Evolutionary conservation across 1,139 yeast genomes (phyloP), one percentile per base, ranked within the genome.

Genomic region (Saccharomyces hybrid): DNA sequence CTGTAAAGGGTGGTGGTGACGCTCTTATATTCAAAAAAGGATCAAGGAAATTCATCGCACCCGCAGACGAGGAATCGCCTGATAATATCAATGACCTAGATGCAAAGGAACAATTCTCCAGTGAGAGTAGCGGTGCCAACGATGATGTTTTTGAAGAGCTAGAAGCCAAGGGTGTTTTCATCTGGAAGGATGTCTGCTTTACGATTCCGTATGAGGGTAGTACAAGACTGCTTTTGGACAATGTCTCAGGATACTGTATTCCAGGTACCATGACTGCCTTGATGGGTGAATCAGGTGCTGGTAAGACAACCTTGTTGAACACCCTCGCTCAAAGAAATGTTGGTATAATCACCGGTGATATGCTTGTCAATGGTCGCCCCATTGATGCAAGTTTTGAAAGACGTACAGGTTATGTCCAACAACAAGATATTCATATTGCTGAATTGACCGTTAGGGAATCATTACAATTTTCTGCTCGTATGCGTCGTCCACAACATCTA

Each of bases 241-340:
- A 75, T 58, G 73, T 82, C 51, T 79, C 80, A 63, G 86, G 86
- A 31, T 81, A 69, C 58, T 80, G 81, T 63, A 71, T 73, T 54
- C 84, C 85, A 2, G 85, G 85, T 53, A 60, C 61, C 29, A 63
- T 77, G 64, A 77, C 80, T 50, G 81, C 80, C 3, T 65, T 81
- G 49, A 81, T 81, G 84, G 85, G 85, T 54, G 84, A 79, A 59
- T 81, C 85, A 14, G 85, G 85, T 62, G 84, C 85, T 48, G 85
- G 85, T 65, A 81, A 81, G 64, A 81, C 85, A 1, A 81, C 85
- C 0, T 67, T 81, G 54, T 72, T 81, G 61, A 80, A 81, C 59
- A 75, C 76, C 50, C 70, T 81, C 55, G 79, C 85, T 48, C 80
- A 78, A 59, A 72, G 84, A 66, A 68, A 76, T 52, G 71, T 73